phyloP scores from a whole-genome alignment of 2,329 filamentous ascomycete genomes.

The Ophiosphaerella narmari region DNA sequence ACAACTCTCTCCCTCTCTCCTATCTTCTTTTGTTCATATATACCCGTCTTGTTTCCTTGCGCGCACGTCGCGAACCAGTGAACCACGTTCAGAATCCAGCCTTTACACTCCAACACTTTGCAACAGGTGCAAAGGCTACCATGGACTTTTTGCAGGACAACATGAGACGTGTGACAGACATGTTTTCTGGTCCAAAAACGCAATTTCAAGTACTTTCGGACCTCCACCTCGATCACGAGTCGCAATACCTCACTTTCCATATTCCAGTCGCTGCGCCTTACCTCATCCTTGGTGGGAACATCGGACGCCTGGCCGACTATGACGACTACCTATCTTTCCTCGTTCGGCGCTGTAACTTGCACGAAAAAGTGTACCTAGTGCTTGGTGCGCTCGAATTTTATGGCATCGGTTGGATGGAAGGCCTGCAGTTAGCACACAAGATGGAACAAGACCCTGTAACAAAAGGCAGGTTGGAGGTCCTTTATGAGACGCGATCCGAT shows the following conservation, averaged over 20 bases:
- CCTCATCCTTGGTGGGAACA: slow-evolving; percentile 38
- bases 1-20: background rate
- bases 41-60: background rate
- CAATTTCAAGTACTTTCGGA: slow-evolving; percentile 41
- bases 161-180: slow-evolving; percentile 29
- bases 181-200: slow-evolving; percentile 29
- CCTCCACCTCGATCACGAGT: slow-evolving; percentile 34
- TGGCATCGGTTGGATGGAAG: slow-evolving; percentile 28
- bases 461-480: slow-evolving; percentile 48
- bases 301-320: slow-evolving; percentile 38
- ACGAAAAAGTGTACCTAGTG: slow-evolving; percentile 36
- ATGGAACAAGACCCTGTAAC: slow-evolving; percentile 33
- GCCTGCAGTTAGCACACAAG: slow-evolving; percentile 29
- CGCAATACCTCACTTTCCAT: slow-evolving; percentile 39
- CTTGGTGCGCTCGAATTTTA: slow-evolving; percentile 36
- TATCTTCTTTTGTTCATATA: background rate
- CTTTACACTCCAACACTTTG: too few species aligned
- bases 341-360: slow-evolving; percentile 32
- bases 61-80: background rate
- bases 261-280: slow-evolving; percentile 33
- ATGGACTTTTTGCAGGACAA: slow-evolving; percentile 8
- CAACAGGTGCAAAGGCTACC: background rate
- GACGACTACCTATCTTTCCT: slow-evolving; percentile 38
- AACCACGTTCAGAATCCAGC: background rate
- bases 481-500: slow-evolving; percentile 52